A percentile compares a stretch with the other conserved stretches of the same genome.
Conservation (phyloP, 805 yeast genomes). For the Suhomyces pyralidae region DNA sequence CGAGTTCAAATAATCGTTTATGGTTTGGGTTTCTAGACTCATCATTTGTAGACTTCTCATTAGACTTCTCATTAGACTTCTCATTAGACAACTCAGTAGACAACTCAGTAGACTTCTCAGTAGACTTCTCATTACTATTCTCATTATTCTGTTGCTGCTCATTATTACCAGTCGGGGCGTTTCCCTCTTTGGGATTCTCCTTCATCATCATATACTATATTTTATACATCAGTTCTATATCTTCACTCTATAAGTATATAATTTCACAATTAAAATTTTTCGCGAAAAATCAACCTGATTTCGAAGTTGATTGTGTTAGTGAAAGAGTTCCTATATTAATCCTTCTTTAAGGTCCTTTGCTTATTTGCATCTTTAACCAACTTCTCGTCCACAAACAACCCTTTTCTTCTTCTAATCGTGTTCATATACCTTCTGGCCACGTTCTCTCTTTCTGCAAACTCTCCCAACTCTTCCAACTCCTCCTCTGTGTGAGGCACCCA, state of each 20-base stretch:
- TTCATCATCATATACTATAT: background rate
- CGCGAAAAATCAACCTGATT: background rate
- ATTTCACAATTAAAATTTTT: background rate
- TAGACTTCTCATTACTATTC: background rate
- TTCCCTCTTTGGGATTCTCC: background rate
- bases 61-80: background rate
- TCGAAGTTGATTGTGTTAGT: no score
- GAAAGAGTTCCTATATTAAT: no score
- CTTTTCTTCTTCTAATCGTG: constrained; percentile 77
- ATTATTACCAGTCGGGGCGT: background rate
- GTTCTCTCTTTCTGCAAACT: constrained; percentile 87
- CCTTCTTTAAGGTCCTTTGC: constrained; percentile 82
- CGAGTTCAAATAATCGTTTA: constrained; percentile 27
- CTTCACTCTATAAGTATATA: background rate
- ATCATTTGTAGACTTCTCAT: background rate
- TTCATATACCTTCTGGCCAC: constrained; percentile 87
- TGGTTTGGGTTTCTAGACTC: constrained; percentile 16
- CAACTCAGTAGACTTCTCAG: no score
- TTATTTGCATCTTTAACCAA: constrained; percentile 90
- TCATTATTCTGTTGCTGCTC: no score
- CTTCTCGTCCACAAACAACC: constrained; percentile 84
- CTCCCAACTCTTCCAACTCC: constrained; percentile 91
- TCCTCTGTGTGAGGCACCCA: constrained; percentile 99
- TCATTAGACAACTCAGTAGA: background rate
- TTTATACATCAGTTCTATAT: background rate